Conservation (phyloP, 2,329 filamentous ascomycete genomes). For the Aspergillus melleus region DNA sequence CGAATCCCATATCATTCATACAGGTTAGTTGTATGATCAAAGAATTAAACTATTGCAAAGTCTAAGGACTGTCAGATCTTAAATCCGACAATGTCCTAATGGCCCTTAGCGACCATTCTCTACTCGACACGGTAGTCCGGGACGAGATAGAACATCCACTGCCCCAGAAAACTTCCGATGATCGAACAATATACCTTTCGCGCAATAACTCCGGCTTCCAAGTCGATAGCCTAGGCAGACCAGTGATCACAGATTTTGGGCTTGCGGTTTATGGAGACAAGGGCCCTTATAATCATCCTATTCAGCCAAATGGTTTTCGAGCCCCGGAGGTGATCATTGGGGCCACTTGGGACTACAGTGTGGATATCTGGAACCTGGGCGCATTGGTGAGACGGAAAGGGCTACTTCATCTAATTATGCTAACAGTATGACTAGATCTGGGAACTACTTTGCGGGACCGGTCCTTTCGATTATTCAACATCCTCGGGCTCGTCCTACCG, state of each 20-base stretch:
- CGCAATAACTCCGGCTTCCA: constrained; percentile 26
- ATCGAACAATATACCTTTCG: constrained; percentile 31
- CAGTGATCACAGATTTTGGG: constrained; percentile 33
- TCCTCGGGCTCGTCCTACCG: constrained; percentile 2
- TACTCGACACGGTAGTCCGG: constrained; percentile 25
- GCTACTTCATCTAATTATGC: background rate
- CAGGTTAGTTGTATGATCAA: constrained; percentile 26
- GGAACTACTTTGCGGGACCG: constrained; percentile 22
- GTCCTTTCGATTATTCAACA: constrained; percentile 18
- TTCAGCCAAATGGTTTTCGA: constrained; percentile 41
- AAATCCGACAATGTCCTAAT: constrained; percentile 44
- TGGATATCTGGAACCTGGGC: constrained; percentile 16
- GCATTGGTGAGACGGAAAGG: constrained; percentile 22
- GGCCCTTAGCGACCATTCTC: constrained; percentile 24
- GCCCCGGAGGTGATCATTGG: constrained; percentile 34
- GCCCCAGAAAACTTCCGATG: constrained; percentile 27
- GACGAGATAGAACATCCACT: constrained; percentile 26
- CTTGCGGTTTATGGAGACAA: constrained; percentile 28
- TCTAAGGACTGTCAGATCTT: constrained; percentile 30
- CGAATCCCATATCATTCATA: constrained; percentile 42
- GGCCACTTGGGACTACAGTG: constrained; percentile 26
- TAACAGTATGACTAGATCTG: constrained; percentile 20
- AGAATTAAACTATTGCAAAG: background rate
- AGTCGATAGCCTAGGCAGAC: constrained; percentile 17
- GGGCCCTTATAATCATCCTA: constrained; percentile 36